phyloP scores from a whole-genome alignment of 1,139 yeast species.

The Pichia sp. region DNA sequence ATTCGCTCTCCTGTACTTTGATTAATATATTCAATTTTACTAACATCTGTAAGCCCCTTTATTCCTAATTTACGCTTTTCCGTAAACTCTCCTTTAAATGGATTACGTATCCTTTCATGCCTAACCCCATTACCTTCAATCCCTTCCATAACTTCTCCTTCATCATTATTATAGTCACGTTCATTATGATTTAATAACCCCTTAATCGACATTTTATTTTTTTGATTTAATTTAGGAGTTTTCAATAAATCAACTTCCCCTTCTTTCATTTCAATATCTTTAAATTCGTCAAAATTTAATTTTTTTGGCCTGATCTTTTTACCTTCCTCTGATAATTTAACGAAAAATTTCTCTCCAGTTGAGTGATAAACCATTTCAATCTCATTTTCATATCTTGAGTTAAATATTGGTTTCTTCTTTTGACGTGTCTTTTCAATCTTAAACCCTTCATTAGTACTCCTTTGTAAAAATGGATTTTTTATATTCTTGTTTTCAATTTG shows the following conservation, averaged over 20 bases:
- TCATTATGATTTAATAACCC: conserved; percentile 4
- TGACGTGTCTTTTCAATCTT: not conserved
- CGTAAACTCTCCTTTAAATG: conserved; percentile 17
- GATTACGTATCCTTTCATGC: conserved; percentile 22
- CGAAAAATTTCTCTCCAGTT: conserved; percentile 24
- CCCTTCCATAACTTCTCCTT: conserved; percentile 15
- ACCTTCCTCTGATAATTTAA: conserved; percentile 20
- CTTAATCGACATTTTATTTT: conserved; percentile 10
- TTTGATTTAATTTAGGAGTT: conserved; percentile 3
- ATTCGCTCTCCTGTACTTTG: conserved; percentile 21
- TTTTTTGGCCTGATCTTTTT: conserved; percentile 24
- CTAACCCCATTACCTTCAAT: conserved; percentile 10
- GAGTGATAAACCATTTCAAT: conserved; percentile 27
- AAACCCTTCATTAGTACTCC: not conserved
- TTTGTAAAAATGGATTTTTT: conserved; percentile 21
- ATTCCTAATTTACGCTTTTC: not conserved
- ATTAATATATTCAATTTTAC: conserved; percentile 21
- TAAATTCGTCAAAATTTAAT: conserved; percentile 9
- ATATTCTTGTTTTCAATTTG: not conserved
- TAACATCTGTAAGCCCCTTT: conserved; percentile 2
- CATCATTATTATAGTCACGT: not conserved
- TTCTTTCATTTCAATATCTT: not conserved
- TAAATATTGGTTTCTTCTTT: conserved; percentile 4
- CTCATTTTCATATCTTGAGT: conserved; percentile 22
- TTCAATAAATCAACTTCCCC: not conserved